Conservation (phyloP, 1,139 yeast species). For the Nakaseomyces uthaithaninus region DNA sequence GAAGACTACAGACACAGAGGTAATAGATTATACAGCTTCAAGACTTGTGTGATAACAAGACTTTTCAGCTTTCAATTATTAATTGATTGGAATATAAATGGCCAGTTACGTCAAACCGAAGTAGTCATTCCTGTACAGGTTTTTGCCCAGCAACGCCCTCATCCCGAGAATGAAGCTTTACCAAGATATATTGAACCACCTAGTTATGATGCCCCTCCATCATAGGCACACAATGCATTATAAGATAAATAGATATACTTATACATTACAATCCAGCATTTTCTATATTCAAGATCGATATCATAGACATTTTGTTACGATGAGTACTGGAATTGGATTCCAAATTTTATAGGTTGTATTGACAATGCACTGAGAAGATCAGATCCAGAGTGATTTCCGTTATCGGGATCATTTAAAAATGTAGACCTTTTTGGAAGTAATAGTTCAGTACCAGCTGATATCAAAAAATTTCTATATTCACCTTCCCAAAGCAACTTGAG, state of each 20-base stretch:
- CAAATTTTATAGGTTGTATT: constrained; percentile 23
- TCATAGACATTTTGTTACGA: constrained; percentile 11
- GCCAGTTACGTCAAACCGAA: constrained; percentile 18
- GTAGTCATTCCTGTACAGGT: constrained; percentile 21
- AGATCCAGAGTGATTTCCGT: neutral
- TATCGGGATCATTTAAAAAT: neutral
- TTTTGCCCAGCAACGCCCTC: constrained; percentile 16
- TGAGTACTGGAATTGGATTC: constrained; percentile 29
- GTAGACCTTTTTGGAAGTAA: constrained; percentile 8
- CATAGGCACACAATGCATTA: neutral
- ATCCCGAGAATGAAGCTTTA: constrained; percentile 11
- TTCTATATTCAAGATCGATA: neutral
- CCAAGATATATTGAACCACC: constrained; percentile 22
- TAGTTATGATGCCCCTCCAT: constrained; percentile 3
- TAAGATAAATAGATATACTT: neutral
- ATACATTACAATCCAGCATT: neutral
- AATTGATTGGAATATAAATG: constrained; percentile 23
- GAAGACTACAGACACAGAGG: constrained; percentile 30
- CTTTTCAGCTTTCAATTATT: constrained; percentile 24
- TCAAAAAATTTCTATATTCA: constrained; percentile 64
- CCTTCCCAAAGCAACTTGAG: constrained; percentile 83
- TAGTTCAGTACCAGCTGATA: constrained; percentile 62
- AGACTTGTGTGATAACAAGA: constrained; percentile 25
- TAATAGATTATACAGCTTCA: constrained; percentile 27
- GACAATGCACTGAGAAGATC: constrained; percentile 8